Evolutionary conservation across 139 green algal species (phyloP).

Genomic region (Tetraselmis chui): DNA sequence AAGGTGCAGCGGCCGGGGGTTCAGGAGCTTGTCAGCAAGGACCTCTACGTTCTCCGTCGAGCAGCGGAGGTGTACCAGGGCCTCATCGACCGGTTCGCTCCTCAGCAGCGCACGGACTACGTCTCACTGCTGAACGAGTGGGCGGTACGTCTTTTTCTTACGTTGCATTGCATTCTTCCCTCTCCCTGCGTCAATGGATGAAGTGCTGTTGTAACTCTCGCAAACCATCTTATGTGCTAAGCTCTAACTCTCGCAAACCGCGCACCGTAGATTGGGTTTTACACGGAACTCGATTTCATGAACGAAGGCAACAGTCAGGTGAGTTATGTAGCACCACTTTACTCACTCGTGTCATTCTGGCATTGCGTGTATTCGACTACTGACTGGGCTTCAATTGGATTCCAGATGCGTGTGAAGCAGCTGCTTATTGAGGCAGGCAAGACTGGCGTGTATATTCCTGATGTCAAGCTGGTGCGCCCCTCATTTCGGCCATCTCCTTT

Average conservation of each 20-base stretch:
- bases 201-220: too few relatives aligned
- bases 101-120: constrained; percentile 79
- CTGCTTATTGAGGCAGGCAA: constrained; percentile 52
- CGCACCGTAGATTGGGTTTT: too few relatives aligned
- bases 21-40: constrained; percentile 26
- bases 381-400: too few relatives aligned
- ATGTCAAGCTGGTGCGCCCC: neutral
- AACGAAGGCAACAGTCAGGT: constrained; percentile 46
- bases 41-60: constrained; percentile 82
- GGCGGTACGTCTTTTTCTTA: too few relatives aligned
- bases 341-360: neutral
- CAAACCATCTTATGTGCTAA: too few relatives aligned
- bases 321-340: too few relatives aligned
- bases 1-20: constrained; percentile 88
- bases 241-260: too few relatives aligned
- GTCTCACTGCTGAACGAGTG: constrained; percentile 38
- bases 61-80: constrained; percentile 74
- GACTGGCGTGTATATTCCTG: neutral
- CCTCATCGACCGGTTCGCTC: constrained; percentile 65
- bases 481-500: too few relatives aligned
- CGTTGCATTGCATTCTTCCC: too few relatives aligned
- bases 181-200: too few relatives aligned
- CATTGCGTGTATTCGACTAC: neutral
- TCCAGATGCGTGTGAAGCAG: constrained; percentile 45
- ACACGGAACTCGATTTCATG: constrained; percentile 82